Conservation (phyloP, 176 grass and related monocot genomes). For the Canna indica region DNA sequence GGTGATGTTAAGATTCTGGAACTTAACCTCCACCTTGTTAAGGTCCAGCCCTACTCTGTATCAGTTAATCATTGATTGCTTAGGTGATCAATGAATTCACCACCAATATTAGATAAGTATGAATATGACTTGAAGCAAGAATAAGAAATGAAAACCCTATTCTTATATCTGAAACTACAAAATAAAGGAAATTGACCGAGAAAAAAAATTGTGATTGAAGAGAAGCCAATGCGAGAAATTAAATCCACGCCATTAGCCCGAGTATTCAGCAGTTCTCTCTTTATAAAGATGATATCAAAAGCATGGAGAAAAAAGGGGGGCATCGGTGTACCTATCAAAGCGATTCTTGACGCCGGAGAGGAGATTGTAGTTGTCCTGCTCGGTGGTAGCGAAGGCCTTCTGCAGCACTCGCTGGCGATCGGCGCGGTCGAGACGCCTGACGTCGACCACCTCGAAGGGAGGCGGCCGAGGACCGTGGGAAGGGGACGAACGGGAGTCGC, state of each 20-base stretch:
- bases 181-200: no score
- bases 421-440: constrained; percentile 37
- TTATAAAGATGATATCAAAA: no score
- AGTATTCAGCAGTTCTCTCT: no score
- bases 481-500: not conserved
- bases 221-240: no score
- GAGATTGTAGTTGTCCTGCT: constrained; percentile 49
- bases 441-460: constrained; percentile 35
- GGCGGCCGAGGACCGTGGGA: no score
- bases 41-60: constrained; percentile 39
- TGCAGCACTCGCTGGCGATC: constrained; percentile 35
- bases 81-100: not conserved
- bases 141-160: no score
- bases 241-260: no score
- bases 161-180: no score
- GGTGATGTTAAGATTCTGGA: constrained; percentile 35
- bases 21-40: constrained; percentile 55
- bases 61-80: no score
- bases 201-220: no score
- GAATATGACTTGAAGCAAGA: no score
- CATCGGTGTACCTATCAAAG: constrained; percentile 33
- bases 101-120: no score
- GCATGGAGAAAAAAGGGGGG: not conserved
- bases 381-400: constrained; percentile 44
- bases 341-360: constrained; percentile 42